A percentile compares a stretch with the other conserved stretches of the same genome.
Evolutionary conservation across 352 stramenopile genomes (phyloP).

Genomic region (Pseudoperonospora humuli): DNA sequence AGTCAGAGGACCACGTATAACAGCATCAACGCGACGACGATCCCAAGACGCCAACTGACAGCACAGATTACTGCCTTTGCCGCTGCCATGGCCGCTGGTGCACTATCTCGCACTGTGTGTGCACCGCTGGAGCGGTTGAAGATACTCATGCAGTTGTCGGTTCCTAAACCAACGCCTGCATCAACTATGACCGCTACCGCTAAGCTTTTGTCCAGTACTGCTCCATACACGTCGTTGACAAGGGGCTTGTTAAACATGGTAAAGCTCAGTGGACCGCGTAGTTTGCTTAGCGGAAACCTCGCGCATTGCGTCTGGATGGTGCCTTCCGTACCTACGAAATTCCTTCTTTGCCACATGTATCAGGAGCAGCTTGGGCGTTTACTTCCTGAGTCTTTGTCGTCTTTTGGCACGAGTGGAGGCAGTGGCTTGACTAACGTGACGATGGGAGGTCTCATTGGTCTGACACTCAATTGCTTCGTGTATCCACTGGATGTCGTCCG

Average conservation of each 20-base stretch:
- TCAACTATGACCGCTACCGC: not conserved
- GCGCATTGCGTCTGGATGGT: slow-evolving; percentile 76
- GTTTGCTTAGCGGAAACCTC: slow-evolving; percentile 74
- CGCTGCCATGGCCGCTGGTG: slow-evolving; percentile 59
- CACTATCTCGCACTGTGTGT: slow-evolving; percentile 49
- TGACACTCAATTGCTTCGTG: slow-evolving; percentile 62
- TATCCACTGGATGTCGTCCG: slow-evolving; percentile 78
- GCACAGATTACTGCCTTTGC: slow-evolving; percentile 44
- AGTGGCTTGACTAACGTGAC: slow-evolving; percentile 43
- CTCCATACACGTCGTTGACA: slow-evolving; percentile 40
- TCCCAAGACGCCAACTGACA: slow-evolving; percentile 17
- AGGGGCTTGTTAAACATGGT: slow-evolving; percentile 65
- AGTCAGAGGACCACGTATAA: slow-evolving; percentile 11
- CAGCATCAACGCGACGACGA: slow-evolving; percentile 20
- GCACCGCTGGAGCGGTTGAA: slow-evolving; percentile 77
- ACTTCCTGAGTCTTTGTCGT: slow-evolving; percentile 10
- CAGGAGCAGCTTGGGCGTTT: slow-evolving; percentile 38
- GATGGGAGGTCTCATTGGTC: slow-evolving; percentile 50
- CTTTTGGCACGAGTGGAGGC: slow-evolving; percentile 5
- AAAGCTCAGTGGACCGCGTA: slow-evolving; percentile 44
- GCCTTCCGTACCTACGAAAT: slow-evolving; percentile 74
- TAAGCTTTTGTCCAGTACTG: slow-evolving; percentile 2
- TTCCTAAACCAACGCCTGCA: slow-evolving; percentile 17
- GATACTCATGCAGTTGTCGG: slow-evolving; percentile 66
- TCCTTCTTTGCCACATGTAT: slow-evolving; percentile 66